Evolutionary conservation across 1,139 yeast species (phyloP), one percentile per base, ranked within the genome.

Genomic region (Geotrichum macrosporum): DNA sequence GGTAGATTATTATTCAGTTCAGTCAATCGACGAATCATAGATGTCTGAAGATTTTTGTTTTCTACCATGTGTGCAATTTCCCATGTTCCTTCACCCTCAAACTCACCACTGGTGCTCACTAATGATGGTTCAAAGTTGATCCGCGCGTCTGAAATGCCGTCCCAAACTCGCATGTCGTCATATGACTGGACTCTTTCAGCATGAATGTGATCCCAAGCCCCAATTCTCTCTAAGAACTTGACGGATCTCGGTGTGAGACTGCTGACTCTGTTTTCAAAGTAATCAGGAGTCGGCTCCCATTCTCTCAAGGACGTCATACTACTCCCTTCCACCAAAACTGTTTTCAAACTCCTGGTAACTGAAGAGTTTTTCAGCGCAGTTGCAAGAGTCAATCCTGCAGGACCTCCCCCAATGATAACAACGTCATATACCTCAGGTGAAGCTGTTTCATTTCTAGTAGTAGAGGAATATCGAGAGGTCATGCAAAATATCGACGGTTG

Each of bases 321-420:
- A 33, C 78, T 75, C 1, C 84, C 89, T 65, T 92, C 98, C 13
- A 92, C 72, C 46, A 92, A 69, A 0, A 82, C 77, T 42, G 94
- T 77, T 45, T 74, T 72, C 41, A 87, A 72, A 47, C 77, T 72
- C 22, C 68, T 70, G 3, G 95, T 77, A 32, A 72, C 65, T 8
- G 82, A 79, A 1, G 89, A 81, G 56, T 75, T 74, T 62, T 84
- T 74, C 62, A 82, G 62, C 0, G 95, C 94, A 0, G 95, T 76
- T 2, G 94, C 81, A 33, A 92, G 70, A 1, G 96, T 82, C 47
- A 92, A 69, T 0, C 99, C 99, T 0, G 98, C 97, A 1, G 97
- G 96, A 0, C 99, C 99, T 5, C 95, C 98, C 21, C 99, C 99
- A 40, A 94, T 84, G 49, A 92, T 84, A 10, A 86, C 81, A 20